Base-by-base conservation (phyloP, 176 grass and related monocot genomes). In the Cenchrus americanus region DNA sequence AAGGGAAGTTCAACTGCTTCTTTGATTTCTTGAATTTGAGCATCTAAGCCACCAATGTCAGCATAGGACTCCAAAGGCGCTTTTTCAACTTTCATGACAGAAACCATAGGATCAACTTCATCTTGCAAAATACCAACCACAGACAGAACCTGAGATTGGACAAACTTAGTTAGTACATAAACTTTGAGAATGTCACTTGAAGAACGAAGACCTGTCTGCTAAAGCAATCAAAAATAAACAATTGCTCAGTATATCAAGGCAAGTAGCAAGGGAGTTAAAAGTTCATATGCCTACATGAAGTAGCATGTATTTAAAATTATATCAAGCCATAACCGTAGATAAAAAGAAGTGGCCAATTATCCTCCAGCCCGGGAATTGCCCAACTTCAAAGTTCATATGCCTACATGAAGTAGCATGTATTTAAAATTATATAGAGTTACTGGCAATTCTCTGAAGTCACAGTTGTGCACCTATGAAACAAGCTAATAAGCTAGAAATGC, bases 11-110 rank as follows among this genome's bases (percentile, higher is more conserved):
- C 90, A 60, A 94, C 90, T 57, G 92, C 90, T 61, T 94, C 90
- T 83, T 94, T 92, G 43, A 94, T 94, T 77, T 94, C 92, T 89
- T 92, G 92, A 85, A 94, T 92, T 83, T 94, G 92, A 61, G 92
- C 92, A 85, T 94, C 92, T 71, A 94, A 81, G 48, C 90, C 92
- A 85, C 92, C 92, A 66, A 94, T 92, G 79, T 94, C 90, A 76
- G 90, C 92, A 83, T 94, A 92, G 75, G 90, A 94, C 66, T 94
- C 90, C 73, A 92, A 82, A 87, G 90, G 90, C 69, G 90, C 92
- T 62, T 94, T 94, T 66, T 94, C 92, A 51, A 94, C 90, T 88
- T 94, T 94, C 92, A 94, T 94, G 34, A 94, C 90, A 62, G 92
- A 94, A 81, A 94, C 90, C 90, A 94, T 94, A 19, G 92, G 92